Evolutionary conservation across 331 rosid species (phyloP).

Genomic region (Erythrophleum ivorense): DNA sequence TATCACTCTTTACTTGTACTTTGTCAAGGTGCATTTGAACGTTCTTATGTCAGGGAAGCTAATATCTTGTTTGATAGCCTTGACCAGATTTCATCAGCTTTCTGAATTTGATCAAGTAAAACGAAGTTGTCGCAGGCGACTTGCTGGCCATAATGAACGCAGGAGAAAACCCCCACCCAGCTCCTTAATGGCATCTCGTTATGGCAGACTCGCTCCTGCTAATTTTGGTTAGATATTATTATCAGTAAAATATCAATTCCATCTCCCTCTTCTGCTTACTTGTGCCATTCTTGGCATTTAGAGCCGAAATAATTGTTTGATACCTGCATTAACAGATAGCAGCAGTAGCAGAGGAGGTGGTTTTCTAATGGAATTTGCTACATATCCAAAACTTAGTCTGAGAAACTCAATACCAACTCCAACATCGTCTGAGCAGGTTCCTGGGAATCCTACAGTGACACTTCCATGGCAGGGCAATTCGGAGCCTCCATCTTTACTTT

Average conservation of each 20-base stretch:
- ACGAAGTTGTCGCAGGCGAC: constrained; percentile 93
- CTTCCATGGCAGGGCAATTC: constrained; percentile 69
- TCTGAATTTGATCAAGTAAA: constrained; percentile 94
- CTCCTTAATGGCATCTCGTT: constrained; percentile 67
- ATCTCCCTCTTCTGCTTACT: neutral
- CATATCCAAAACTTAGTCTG: constrained; percentile 62
- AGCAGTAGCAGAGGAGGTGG: constrained; percentile 63
- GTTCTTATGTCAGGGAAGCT: constrained; percentile 36
- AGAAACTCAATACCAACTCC: constrained; percentile 56
- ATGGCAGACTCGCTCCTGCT: constrained; percentile 61
- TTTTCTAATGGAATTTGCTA: constrained; percentile 78
- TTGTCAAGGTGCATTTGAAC: neutral
- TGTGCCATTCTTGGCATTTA: neutral
- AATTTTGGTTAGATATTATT: constrained; percentile 59
- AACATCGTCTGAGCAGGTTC: constrained; percentile 55
- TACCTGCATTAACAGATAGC: constrained; percentile 54
- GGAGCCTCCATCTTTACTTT: constrained; percentile 56
- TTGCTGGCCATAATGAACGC: constrained; percentile 97
- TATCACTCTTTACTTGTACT: neutral
- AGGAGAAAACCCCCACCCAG: constrained; percentile 91
- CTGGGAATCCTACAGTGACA: constrained; percentile 49
- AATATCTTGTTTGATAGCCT: constrained; percentile 41
- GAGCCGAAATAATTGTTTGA: constrained; percentile 29
- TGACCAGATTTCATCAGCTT: constrained; percentile 88
- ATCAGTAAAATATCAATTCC: constrained; percentile 32